Percentiles rank a stretch among this genome's conserved stretches.
These are phyloP conservation scores for Aphanomyces stellatus DNA, from an alignment of 352 stramenopile species.

Conservation along the genomic window DNA sequence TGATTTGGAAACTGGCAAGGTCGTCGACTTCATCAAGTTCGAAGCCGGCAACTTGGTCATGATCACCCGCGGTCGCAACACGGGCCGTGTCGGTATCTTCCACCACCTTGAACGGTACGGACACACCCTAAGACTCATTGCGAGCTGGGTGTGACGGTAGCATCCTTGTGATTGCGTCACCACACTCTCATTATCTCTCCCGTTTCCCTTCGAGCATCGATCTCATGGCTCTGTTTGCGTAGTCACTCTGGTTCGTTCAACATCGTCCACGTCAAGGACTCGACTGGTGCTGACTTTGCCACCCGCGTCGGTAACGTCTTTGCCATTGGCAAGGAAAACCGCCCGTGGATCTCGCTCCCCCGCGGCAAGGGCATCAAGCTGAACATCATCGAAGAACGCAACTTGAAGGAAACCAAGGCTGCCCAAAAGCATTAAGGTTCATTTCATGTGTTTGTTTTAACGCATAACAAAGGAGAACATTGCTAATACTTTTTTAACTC, in stretches of 20 bases:
- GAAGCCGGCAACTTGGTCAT: constrained; percentile 96
- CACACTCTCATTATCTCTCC: background rate
- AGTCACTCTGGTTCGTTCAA: constrained; percentile 99
- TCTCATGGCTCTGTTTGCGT: constrained; percentile 24
- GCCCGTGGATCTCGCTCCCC: constrained; percentile 92
- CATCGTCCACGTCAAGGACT: constrained; percentile 98
- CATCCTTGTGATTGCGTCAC: background rate
- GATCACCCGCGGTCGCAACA: constrained; percentile 96
- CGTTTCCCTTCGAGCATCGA: background rate
- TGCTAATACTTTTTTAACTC: background rate
- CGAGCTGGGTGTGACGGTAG: constrained; percentile 82
- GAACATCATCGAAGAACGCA: constrained; percentile 95
- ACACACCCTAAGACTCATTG: constrained; percentile 84
- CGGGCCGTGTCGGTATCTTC: constrained; percentile 95
- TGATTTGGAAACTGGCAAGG: constrained; percentile 96
- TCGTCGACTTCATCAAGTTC: constrained; percentile 98
- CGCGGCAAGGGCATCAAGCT: constrained; percentile 99
- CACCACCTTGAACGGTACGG: constrained; percentile 94
- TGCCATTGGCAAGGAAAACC: constrained; percentile 90
- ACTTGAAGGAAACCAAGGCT: constrained; percentile 54
- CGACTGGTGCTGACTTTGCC: constrained; percentile 95
- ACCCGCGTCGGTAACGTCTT: constrained; percentile 98
- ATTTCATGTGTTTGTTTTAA: background rate
- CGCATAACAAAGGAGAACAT: constrained; percentile 20
- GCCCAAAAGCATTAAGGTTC: constrained; percentile 19